These are phyloP conservation scores for Vicia villosa DNA, from an alignment of 306 rosid genomes.

Conservation along the genomic window DNA sequence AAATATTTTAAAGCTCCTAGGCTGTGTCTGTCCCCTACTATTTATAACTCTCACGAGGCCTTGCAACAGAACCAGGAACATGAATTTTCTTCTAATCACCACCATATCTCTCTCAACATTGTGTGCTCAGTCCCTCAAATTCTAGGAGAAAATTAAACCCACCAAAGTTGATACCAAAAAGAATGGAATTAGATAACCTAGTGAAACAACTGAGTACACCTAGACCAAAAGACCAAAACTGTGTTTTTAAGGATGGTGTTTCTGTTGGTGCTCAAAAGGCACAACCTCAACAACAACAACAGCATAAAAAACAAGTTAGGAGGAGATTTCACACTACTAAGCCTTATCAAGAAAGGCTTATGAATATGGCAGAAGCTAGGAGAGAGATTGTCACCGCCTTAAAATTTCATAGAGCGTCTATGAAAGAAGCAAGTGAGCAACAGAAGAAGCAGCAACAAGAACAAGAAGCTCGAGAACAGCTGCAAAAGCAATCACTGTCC, in stretches of 20 bases:
- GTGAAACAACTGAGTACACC: slow-evolving; percentile 70
- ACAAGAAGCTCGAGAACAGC: slow-evolving; percentile 41
- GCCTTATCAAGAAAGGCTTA: slow-evolving; percentile 77
- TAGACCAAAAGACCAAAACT: slow-evolving; percentile 46
- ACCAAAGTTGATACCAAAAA: slow-evolving; percentile 31
- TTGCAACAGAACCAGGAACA: slow-evolving; percentile 51
- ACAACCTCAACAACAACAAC: slow-evolving; percentile 52
- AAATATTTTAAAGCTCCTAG: slow-evolving; percentile 58
- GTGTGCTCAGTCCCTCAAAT: slow-evolving; percentile 57
- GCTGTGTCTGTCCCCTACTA: slow-evolving; percentile 72
- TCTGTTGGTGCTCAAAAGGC: slow-evolving; percentile 23
- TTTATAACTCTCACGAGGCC: slow-evolving; percentile 59
- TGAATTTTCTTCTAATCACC: slow-evolving; percentile 53
- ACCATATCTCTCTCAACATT: slow-evolving; percentile 60
- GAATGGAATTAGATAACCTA: slow-evolving; percentile 62
- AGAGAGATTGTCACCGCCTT: slow-evolving; percentile 90
- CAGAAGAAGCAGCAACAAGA: slow-evolving; percentile 56
- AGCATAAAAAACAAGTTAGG: slow-evolving; percentile 76
- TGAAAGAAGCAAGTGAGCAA: slow-evolving; percentile 72
- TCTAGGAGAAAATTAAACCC: slow-evolving; percentile 52
- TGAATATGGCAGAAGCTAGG: slow-evolving; percentile 94
- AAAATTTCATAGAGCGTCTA: slow-evolving; percentile 84
- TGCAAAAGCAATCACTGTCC: slow-evolving; percentile 31
- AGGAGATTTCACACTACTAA: slow-evolving; percentile 73
- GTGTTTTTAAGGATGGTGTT: slow-evolving; percentile 37